These are phyloP conservation scores for Coniochaeta hoffmannii DNA, from an alignment of 2,329 filamentous ascomycete genomes.

Conservation along the genomic window DNA sequence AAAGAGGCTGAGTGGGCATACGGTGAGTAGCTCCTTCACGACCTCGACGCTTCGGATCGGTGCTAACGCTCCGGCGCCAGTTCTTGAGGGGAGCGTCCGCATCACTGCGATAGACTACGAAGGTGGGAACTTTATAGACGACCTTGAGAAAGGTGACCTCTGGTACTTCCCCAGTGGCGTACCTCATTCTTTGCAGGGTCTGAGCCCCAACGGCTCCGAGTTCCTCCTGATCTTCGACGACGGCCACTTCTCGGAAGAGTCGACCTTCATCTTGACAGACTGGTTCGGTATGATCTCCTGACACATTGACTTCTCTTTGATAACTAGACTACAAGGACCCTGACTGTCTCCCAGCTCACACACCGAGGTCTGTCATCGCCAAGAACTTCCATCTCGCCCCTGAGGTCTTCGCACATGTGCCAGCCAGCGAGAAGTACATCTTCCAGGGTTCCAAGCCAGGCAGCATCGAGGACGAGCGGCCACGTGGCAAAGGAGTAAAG, in stretches of 20 bases:
- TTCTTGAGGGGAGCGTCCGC: constrained; percentile 62
- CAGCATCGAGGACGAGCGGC: constrained; percentile 57
- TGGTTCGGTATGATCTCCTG: constrained; percentile 42
- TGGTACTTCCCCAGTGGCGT: constrained; percentile 78
- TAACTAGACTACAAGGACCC: neutral
- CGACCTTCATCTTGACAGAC: constrained; percentile 66
- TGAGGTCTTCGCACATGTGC: constrained; percentile 62
- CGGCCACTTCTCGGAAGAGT: constrained; percentile 48
- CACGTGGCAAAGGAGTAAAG: constrained; percentile 53
- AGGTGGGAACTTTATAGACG: constrained; percentile 70
- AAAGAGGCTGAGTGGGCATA: constrained; percentile 75
- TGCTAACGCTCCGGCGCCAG: constrained; percentile 15
- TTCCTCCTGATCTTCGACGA: constrained; percentile 43
- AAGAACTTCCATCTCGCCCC: constrained; percentile 71
- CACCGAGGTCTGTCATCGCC: constrained; percentile 61
- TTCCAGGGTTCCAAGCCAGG: constrained; percentile 62
- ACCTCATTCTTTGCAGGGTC: constrained; percentile 69
- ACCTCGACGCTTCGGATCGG: neutral
- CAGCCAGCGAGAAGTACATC: constrained; percentile 65
- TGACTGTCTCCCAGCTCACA: constrained; percentile 42
- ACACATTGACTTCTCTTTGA: neutral
- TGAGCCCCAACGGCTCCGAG: constrained; percentile 53
- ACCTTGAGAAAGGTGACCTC: constrained; percentile 66
- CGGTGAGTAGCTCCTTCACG: constrained; percentile 15
- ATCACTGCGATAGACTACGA: constrained; percentile 71